A percentile compares a stretch with the other conserved stretches of the same genome.
phyloP scores from a whole-genome alignment of 129 eudicot species.

The Cynara cardunculus region DNA sequence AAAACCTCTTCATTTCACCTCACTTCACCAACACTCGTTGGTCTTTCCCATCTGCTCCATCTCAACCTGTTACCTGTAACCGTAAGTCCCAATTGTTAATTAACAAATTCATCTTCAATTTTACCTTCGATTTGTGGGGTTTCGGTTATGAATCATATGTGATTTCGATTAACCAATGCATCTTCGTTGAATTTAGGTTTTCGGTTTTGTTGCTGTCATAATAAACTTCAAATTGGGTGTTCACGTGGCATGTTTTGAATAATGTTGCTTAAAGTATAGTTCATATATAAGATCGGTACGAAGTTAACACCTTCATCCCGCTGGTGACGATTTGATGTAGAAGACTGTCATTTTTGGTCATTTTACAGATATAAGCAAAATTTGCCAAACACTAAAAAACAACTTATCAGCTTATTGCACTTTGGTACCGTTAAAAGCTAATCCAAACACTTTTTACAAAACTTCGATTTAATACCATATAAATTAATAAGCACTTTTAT shows the following conservation, averaged over 20 bases:
- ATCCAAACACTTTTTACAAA: no score
- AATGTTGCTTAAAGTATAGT: not conserved
- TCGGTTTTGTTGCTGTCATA: not conserved
- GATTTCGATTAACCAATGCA: not conserved
- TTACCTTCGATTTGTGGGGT: not conserved
- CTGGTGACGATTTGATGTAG: no score
- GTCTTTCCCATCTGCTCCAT: slow-evolving; percentile 97
- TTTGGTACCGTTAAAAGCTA: no score
- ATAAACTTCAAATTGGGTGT: not conserved
- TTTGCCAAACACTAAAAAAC: no score
- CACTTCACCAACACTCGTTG: slow-evolving; percentile 63
- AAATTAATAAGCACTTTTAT: no score
- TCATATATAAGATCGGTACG: not conserved
- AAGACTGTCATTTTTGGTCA: no score
- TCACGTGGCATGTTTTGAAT: slow-evolving; percentile 1
- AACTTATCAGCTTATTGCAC: no score
- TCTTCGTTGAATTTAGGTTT: slow-evolving; percentile 1
- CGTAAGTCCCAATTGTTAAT: slow-evolving; percentile 38
- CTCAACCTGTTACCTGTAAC: slow-evolving; percentile 84
- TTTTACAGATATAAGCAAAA: no score
- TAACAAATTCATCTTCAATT: not conserved
- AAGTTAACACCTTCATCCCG: not conserved
- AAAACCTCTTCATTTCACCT: slow-evolving; percentile 67
- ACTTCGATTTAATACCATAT: no score
- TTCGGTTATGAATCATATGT: not conserved